Evolutionary conservation across 352 stramenopile genomes (phyloP), one percentile per base, ranked within the genome.

Genomic region (Phytopythium ostracodes): DNA sequence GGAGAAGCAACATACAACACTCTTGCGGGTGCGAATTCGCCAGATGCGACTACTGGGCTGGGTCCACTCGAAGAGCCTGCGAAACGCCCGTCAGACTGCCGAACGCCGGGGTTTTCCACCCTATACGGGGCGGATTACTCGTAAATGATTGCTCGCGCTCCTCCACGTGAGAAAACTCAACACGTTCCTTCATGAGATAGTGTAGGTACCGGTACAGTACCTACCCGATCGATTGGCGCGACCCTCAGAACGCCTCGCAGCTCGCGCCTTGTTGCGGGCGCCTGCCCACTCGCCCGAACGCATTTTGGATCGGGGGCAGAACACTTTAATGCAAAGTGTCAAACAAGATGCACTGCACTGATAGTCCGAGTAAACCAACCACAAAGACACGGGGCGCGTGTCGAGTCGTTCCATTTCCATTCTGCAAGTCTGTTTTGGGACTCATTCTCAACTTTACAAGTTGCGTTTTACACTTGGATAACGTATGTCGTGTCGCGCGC

Each of bases 341-440:
- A 58, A 50, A 60, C 54, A 27, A 49, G 54, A 20, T 35, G 29
- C n/a, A n/a, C n/a, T n/a, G n/a, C n/a, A n/a, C n/a, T n/a, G n/a
- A n/a, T 33, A 46, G 35, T 38, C n/a, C 36, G 36, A 50, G 54
- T 60, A 51, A 42, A 50, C 54, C 31, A 31, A 49, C 53, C 33
- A 42, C 54, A 60, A 60, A 60, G 38, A 60, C 54, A 60, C 36
- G 54, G 54, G 38, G 54, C 54, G 50, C 10, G 50, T 27, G 29
- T 55, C 53, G 35, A 42, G 49, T 7, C 49, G 24, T 56, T 36
- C 33, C 36, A 33, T 33, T n/a, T 33, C 29, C 29, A 33, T 33
- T 33, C 29, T 7, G 24, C 20, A 40, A 35, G 25, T 29, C 29
- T n/a, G n/a, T n/a, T n/a, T n/a, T n/a, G n/a, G n/a, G n/a, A n/a